Conservation (phyloP, 352 stramenopile genomes). For the Pythium scleroteichum region DNA sequence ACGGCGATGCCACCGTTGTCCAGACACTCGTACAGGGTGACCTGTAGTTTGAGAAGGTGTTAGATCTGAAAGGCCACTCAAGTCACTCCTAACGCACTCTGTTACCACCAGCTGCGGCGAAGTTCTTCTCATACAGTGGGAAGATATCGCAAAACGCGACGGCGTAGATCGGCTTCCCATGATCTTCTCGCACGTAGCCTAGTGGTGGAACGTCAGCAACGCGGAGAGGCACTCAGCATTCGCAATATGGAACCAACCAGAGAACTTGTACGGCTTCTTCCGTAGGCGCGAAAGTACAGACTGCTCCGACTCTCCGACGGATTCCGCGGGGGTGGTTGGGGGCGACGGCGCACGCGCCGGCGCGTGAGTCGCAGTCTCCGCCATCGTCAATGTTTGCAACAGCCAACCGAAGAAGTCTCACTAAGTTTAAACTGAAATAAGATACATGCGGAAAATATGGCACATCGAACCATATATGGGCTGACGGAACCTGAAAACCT, state of each 20-base stretch:
- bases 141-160: constrained; percentile 73
- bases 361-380: constrained; percentile 1
- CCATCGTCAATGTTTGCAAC: constrained; percentile 1
- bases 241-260: constrained; percentile 34
- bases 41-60: constrained; percentile 31
- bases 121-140: constrained; percentile 68
- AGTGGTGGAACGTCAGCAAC: background rate
- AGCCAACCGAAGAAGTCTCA: background rate
- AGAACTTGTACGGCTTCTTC: constrained; percentile 72
- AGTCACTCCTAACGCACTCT: constrained; percentile 38
- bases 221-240: background rate
- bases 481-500: too few species aligned
- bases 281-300: constrained; percentile 49
- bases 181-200: constrained; percentile 75
- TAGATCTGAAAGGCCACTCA: too few species aligned
- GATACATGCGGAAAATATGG: too few species aligned
- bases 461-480: too few species aligned
- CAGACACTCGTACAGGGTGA: constrained; percentile 79
- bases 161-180: constrained; percentile 77
- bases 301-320: constrained; percentile 3
- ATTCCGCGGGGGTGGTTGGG: background rate
- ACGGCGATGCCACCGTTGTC: constrained; percentile 75
- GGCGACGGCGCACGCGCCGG: constrained; percentile 11
- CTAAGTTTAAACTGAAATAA: too few species aligned
- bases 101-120: constrained; percentile 71